Conservation (phyloP, 495 filamentous ascomycete genomes). For the Poronia punctata region DNA sequence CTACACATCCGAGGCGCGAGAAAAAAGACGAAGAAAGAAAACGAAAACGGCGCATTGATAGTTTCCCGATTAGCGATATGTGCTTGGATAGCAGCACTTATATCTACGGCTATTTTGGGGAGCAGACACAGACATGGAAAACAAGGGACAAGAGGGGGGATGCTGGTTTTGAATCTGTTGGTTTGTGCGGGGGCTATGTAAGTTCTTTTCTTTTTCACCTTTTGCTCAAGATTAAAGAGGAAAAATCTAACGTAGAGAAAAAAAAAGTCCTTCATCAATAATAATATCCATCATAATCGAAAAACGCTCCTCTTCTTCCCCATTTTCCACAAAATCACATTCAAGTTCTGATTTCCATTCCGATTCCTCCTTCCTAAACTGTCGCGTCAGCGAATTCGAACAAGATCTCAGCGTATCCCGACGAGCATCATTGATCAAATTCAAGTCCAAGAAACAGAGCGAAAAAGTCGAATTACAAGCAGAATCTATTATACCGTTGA, state of each 20-base stretch:
- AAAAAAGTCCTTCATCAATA: slow-evolving; percentile 20
- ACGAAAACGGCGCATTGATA: slow-evolving; percentile 20
- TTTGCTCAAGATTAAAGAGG: too few species aligned
- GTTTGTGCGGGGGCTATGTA: slow-evolving; percentile 23
- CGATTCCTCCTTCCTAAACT: slow-evolving; percentile 14
- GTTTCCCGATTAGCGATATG: slow-evolving; percentile 20
- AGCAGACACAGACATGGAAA: slow-evolving; percentile 8
- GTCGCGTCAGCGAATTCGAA: slow-evolving; percentile 6
- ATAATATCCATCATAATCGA: slow-evolving; percentile 22
- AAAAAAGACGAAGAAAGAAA: slow-evolving; percentile 12
- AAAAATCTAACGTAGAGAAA: neutral
- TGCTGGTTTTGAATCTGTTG: slow-evolving; percentile 18
- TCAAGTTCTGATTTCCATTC: too few species aligned
- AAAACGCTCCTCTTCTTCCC: slow-evolving; percentile 19
- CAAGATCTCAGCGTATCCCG: slow-evolving; percentile 26
- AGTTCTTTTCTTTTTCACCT: neutral
- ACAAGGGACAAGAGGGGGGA: slow-evolving; percentile 9
- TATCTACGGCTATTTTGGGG: slow-evolving; percentile 18
- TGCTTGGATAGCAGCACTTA: slow-evolving; percentile 19
- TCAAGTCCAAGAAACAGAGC: slow-evolving; percentile 20
- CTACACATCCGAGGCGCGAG: slow-evolving; percentile 21
- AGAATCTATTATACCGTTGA: too few species aligned
- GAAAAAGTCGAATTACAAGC: too few species aligned
- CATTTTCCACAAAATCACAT: slow-evolving; percentile 15
- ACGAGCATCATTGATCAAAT: slow-evolving; percentile 16